These are phyloP conservation scores for Podospora conica DNA, from an alignment of 495 filamentous ascomycete species.

Conservation along the genomic window DNA sequence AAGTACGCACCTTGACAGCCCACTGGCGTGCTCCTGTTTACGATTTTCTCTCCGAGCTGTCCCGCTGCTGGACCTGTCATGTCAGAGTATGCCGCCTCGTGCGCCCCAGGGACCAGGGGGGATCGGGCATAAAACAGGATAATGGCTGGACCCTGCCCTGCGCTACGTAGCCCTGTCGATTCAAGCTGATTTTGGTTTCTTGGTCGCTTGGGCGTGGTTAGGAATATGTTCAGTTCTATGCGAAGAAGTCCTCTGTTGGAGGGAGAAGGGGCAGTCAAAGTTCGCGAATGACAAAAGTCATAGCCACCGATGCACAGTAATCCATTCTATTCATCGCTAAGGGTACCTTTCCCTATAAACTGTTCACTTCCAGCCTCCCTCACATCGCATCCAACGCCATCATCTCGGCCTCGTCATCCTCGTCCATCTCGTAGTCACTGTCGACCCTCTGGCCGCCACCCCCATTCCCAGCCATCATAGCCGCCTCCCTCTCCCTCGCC, in stretches of 20 bases:
- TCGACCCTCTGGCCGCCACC: conserved; percentile 15
- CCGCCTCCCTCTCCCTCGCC: conserved; percentile 16
- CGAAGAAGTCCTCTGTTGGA: too few relatives aligned
- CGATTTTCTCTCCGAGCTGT: neutral
- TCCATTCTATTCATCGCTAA: neutral
- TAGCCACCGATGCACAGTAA: neutral
- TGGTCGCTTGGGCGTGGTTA: too few relatives aligned
- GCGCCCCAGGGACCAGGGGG: neutral
- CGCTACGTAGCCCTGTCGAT: neutral
- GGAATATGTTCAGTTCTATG: too few relatives aligned
- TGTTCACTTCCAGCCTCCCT: neutral
- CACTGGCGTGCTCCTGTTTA: neutral
- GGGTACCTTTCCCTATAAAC: neutral
- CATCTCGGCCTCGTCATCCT: conserved; percentile 59
- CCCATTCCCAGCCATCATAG: conserved; percentile 13
- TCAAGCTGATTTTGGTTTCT: neutral
- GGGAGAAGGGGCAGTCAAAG: neutral
- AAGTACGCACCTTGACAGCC: neutral
- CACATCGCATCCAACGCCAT: conserved; percentile 48
- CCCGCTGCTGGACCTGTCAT: neutral
- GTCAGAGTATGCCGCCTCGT: neutral
- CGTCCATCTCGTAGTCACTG: conserved; percentile 54
- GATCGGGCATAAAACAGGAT: neutral
- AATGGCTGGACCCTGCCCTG: neutral
- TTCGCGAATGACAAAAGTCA: neutral